Conservation (phyloP, 2,329 filamentous ascomycete genomes). For the Xylariales sp. region DNA sequence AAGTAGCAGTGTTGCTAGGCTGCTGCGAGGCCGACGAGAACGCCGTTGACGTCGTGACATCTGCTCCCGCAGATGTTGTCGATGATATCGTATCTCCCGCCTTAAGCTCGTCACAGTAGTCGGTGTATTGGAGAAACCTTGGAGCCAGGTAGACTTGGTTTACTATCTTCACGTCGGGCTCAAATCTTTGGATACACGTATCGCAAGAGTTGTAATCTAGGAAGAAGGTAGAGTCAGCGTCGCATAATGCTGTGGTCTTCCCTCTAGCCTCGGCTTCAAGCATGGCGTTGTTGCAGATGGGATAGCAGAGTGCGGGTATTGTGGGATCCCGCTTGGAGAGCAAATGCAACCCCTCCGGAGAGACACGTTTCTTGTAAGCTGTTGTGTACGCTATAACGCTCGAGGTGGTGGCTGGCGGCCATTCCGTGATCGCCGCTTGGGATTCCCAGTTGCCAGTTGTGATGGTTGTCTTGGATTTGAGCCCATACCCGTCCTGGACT, state of each 20-base stretch:
- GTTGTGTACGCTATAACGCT: constrained; percentile 15
- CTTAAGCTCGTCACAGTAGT: constrained; percentile 34
- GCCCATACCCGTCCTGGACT: constrained; percentile 26
- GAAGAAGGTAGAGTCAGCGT: constrained; percentile 34
- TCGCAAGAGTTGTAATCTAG: constrained; percentile 32
- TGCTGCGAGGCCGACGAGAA: constrained; percentile 15
- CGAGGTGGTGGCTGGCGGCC: constrained; percentile 23
- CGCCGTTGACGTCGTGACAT: constrained; percentile 11
- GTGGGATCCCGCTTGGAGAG: constrained; percentile 36
- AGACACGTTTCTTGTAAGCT: constrained; percentile 11
- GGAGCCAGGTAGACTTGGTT: constrained; percentile 30
- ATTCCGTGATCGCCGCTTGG: constrained; percentile 43
- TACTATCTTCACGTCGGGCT: constrained; percentile 20
- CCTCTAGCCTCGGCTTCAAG: constrained; percentile 43
- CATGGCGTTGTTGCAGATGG: constrained; percentile 45
- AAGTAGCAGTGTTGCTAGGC: constrained; percentile 10
- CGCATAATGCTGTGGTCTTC: constrained; percentile 44
- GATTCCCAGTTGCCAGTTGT: constrained; percentile 53
- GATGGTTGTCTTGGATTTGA: constrained; percentile 31
- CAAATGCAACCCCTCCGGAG: constrained; percentile 12
- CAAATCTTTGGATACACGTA: constrained; percentile 33
- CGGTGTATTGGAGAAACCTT: constrained; percentile 39
- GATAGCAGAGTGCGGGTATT: constrained; percentile 46
- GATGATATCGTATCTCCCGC: neutral
- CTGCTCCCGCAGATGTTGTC: constrained; percentile 7